Evolutionary conservation across 192 early-diverging fungal genomes (phyloP), one percentile per base, ranked within the genome.

Genomic region (Coemansia sp.): DNA sequence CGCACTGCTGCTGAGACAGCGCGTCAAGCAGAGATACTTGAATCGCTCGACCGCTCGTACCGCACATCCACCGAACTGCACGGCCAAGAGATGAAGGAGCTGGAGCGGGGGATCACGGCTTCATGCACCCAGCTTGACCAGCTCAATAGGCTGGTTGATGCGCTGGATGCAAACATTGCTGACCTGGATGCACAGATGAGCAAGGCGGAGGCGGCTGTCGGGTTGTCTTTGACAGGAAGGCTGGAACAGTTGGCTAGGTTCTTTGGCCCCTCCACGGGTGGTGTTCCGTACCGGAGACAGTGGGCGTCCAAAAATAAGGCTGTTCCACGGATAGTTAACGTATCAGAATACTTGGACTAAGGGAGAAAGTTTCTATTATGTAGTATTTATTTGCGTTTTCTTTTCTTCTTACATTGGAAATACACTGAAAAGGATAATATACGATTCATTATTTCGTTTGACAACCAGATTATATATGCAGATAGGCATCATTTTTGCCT

Each of bases 271-370:
- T 23, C 42, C 4, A 55, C 30, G 8, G 15, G 25, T 26, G 63
- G 70, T n/a, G 39, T 73, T 3, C 77, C 77, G 9, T 79, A 79
- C 33, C 45, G 73, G 1, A 59, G 77, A 12, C 77, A 79, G 30
- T 79, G 77, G 77, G 58, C 74, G 26, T 48, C 63, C 34, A 59
- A 28, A 20, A 60, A 63, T 4, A 21, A 48, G 10, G 58, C 56
- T 1, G 30, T 78, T 0, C 75, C 75, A 10, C 30, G 65, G 23
- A 13, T 77, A 26, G 31, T 21, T 7, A 31, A 39, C 4, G 34
- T 39, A 13, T 51, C 31, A 13, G 35, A 61, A 2, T 61, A 61
- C 18, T 13, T 39, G 40, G 34, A 62, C 30, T 45, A 20, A 45
- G 20, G 58, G 43, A 31, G 2, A 42, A 60, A 39, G n/a, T n/a